phyloP scores from a whole-genome alignment of 495 filamentous ascomycete species.

The Penicillium canariense region DNA sequence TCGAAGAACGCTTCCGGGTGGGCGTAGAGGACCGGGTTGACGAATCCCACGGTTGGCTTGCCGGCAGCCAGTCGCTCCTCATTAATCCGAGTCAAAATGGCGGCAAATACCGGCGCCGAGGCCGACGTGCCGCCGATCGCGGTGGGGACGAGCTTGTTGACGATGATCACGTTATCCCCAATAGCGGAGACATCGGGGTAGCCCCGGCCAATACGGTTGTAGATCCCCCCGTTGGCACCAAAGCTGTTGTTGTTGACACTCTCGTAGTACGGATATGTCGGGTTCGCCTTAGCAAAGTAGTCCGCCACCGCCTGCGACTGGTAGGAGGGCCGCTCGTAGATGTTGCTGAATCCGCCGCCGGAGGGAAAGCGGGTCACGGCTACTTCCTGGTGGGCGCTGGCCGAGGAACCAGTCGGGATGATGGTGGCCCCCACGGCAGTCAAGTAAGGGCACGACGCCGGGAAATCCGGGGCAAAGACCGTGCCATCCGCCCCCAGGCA shows the following conservation, averaged over 20 bases:
- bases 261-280: constrained; percentile 41
- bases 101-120: constrained; percentile 56
- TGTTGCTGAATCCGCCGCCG: constrained; percentile 68
- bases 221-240: constrained; percentile 49
- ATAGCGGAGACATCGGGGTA: constrained; percentile 66
- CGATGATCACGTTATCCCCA: constrained; percentile 56
- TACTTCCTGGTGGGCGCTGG: constrained; percentile 40
- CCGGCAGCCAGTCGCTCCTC: constrained; percentile 56
- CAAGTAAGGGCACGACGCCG: constrained; percentile 50
- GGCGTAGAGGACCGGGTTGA: constrained; percentile 61
- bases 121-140: constrained; percentile 56
- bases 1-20: constrained; percentile 62
- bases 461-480: constrained; percentile 52
- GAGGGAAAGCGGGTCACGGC: constrained; percentile 48
- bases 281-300: constrained; percentile 50
- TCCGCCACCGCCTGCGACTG: constrained; percentile 51
- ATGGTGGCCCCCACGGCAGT: constrained; percentile 52
- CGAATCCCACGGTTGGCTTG: constrained; percentile 57
- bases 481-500: constrained; percentile 41
- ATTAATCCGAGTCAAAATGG: constrained; percentile 60
- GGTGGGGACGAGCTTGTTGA: constrained; percentile 36
- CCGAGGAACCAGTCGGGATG: constrained; percentile 34
- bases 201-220: constrained; percentile 58
- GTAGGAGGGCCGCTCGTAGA: constrained; percentile 59
- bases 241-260: constrained; percentile 38